phyloP scores from a whole-genome alignment of 768 basidiomycete genomes.

The Kwoniella sp. region DNA sequence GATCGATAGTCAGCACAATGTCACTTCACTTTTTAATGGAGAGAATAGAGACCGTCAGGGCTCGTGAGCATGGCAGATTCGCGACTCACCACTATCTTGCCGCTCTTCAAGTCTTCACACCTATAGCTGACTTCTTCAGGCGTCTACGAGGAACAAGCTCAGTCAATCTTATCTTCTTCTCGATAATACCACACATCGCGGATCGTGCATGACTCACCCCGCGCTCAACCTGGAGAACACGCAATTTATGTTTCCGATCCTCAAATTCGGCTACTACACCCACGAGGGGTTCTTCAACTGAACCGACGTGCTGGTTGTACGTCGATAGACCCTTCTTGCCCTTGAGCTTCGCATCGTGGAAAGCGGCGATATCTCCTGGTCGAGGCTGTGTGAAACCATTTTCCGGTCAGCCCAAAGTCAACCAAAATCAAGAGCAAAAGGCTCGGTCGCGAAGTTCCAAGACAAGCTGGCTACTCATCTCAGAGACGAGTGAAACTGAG shows the following conservation, averaged over 20 bases:
- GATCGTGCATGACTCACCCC: constrained; percentile 64
- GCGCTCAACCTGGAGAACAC: constrained; percentile 82
- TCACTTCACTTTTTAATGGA: no score
- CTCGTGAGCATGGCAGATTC: no score
- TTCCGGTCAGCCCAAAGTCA: no score
- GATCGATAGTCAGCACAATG: no score
- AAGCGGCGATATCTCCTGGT: constrained; percentile 79
- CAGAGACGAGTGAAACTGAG: not conserved
- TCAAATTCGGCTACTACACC: constrained; percentile 83
- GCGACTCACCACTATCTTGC: constrained; percentile 69
- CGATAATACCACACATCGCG: not conserved
- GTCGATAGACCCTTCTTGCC: constrained; percentile 72
- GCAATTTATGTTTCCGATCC: constrained; percentile 80
- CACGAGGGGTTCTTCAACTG: constrained; percentile 63
- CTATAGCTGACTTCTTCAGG: constrained; percentile 81
- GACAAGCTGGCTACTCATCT: no score
- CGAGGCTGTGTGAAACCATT: constrained; percentile 32
- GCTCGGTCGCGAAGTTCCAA: no score
- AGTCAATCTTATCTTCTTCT: constrained; percentile 26
- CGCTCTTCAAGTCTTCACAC: constrained; percentile 85
- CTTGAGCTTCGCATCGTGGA: constrained; percentile 77
- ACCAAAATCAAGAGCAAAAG: no score
- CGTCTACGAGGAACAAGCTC: constrained; percentile 51
- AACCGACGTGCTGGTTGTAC: constrained; percentile 68
- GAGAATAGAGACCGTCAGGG: no score